phyloP scores from a whole-genome alignment of 192 early-diverging fungal species.

The Geranomyces michiganensis region DNA sequence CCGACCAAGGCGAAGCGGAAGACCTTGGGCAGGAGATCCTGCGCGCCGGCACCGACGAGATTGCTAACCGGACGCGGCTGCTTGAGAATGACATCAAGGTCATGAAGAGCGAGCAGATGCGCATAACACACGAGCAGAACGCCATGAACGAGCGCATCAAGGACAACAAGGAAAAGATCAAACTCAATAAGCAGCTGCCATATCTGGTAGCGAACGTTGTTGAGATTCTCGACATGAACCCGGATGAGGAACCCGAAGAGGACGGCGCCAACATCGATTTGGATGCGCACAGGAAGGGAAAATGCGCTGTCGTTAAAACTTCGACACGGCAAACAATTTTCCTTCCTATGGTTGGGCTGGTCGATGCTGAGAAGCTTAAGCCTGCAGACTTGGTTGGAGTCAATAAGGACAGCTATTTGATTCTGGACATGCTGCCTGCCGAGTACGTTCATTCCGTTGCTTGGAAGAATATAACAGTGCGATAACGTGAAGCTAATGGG shows the following conservation, averaged over 20 bases:
- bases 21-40: slow-evolving; percentile 85
- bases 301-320: slow-evolving; percentile 97
- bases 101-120: slow-evolving; percentile 87
- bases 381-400: slow-evolving; percentile 98
- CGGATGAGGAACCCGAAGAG: slow-evolving; percentile 88
- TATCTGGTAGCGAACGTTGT: slow-evolving; percentile 96
- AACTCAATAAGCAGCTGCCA: slow-evolving; percentile 95
- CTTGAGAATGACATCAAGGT: slow-evolving; percentile 98
- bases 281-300: slow-evolving; percentile 91
- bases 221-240: slow-evolving; percentile 93
- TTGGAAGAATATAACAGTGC: background rate
- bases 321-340: slow-evolving; percentile 96
- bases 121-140: slow-evolving; percentile 87
- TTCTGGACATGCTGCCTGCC: slow-evolving; percentile 93
- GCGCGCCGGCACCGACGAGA: slow-evolving; percentile 85
- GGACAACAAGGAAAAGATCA: slow-evolving; percentile 98
- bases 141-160: slow-evolving; percentile 91
- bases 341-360: slow-evolving; percentile 95
- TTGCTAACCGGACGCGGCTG: slow-evolving; percentile 85
- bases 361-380: slow-evolving; percentile 83
- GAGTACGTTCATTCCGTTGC: slow-evolving; percentile 63
- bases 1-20: slow-evolving; percentile 58
- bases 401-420: slow-evolving; percentile 96
- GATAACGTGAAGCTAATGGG: background rate
- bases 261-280: slow-evolving; percentile 93